phyloP scores from a whole-genome alignment of 441 rosid species.

The Erodium moschatum region DNA sequence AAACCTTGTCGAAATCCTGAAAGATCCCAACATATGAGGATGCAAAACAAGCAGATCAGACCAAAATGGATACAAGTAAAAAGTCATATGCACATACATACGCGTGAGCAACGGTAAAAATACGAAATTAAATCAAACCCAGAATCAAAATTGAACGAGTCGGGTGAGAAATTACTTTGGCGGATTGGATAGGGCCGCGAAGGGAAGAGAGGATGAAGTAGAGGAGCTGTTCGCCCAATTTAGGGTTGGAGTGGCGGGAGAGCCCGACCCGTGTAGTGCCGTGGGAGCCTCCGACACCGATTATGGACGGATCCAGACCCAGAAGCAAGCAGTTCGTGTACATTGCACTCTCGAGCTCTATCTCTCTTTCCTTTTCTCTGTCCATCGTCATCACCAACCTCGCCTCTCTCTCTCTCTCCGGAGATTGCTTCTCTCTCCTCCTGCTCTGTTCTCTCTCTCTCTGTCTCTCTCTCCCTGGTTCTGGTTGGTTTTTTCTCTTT shows the following conservation, averaged over 20 bases:
- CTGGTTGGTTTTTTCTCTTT: constrained; percentile 25
- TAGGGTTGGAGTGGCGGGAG: constrained; percentile 99
- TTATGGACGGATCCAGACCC: constrained; percentile 86
- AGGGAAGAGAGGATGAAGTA: constrained; percentile 97
- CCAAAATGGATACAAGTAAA: neutral
- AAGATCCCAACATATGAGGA: constrained; percentile 35
- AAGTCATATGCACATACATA: neutral
- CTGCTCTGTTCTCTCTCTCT: constrained; percentile 4
- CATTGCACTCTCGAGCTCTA: constrained; percentile 99
- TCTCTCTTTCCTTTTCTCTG: constrained; percentile 98
- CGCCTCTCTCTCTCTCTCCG: constrained; percentile 15
- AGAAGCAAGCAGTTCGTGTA: constrained; percentile 90
- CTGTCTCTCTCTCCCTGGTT: constrained; percentile 14
- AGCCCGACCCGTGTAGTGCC: constrained; percentile 80
- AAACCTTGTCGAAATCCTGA: constrained; percentile 97
- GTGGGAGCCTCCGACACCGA: constrained; percentile 79
- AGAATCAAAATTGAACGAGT: neutral
- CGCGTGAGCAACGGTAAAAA: constrained; percentile 15
- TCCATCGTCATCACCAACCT: constrained; percentile 77
- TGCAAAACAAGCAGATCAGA: constrained; percentile 22
- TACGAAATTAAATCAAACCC: neutral
- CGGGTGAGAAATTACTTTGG: constrained; percentile 41
- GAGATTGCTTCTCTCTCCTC: constrained; percentile 9
- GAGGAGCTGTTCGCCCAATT: constrained; percentile 97
- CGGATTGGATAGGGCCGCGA: constrained; percentile 92